A percentile compares a stretch with the other conserved stretches of the same genome.
These are phyloP conservation scores for Rubroboletus pulcherrimus DNA, from an alignment of 768 basidiomycete species.

Conservation along the genomic window DNA sequence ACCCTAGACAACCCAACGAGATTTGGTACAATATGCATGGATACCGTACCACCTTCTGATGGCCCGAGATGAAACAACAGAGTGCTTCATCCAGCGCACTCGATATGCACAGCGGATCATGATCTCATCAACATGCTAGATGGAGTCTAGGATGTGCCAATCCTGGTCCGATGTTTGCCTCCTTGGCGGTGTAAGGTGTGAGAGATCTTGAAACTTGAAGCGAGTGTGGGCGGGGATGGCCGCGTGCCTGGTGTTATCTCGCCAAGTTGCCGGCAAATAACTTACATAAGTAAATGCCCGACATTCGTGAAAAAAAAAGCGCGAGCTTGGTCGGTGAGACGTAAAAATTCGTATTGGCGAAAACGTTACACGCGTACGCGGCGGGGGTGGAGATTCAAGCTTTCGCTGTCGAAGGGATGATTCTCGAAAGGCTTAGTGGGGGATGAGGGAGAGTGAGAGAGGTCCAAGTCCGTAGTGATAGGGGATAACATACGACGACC, in stretches of 20 bases:
- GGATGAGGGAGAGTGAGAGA: not conserved
- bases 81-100: not conserved
- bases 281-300: not conserved
- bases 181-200: not conserved
- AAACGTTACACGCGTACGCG: conserved; percentile 1
- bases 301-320: not conserved
- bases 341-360: not conserved
- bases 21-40: not conserved
- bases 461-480: not conserved
- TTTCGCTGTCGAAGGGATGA: not conserved
- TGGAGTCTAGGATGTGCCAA: not conserved
- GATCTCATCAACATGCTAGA: conserved; percentile 1
- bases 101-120: conserved; percentile 4
- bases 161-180: not conserved
- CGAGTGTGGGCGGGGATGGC: not conserved
- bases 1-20: conserved; percentile 2
- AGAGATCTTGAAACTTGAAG: not conserved
- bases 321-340: not conserved
- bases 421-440: not conserved
- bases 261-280: not conserved
- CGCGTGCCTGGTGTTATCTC: not conserved
- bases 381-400: conserved; percentile 9
- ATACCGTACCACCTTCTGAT: not conserved
- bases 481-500: not conserved
- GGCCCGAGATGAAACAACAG: not conserved